Conservation (phyloP, 1,139 yeast species). For the Candida buenavistaensis region DNA sequence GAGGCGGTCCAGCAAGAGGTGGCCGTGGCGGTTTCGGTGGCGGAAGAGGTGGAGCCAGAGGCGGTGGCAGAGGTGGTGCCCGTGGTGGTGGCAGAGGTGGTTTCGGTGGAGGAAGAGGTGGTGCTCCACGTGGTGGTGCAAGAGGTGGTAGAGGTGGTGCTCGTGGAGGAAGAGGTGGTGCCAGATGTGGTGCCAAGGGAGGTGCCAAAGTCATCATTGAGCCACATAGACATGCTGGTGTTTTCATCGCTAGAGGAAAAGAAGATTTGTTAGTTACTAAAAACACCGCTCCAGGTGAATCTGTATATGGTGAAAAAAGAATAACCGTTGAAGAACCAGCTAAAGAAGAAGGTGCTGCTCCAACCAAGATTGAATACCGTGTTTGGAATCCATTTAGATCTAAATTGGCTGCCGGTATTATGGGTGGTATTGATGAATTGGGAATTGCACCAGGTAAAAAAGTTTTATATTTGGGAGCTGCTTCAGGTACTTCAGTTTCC, state of each 20-base stretch:
- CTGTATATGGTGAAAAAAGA: conserved; percentile 98
- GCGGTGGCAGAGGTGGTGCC: conserved; percentile 32
- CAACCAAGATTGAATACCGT: conserved; percentile 97
- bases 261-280: conserved; percentile 97
- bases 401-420: conserved; percentile 98
- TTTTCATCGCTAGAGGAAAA: conserved; percentile 98
- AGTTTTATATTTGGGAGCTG: conserved; percentile 97
- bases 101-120: conserved; percentile 42
- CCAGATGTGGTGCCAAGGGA: conserved; percentile 72
- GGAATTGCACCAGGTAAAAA: conserved; percentile 98
- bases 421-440: conserved; percentile 98
- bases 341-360: conserved; percentile 80
- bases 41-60: conserved; percentile 46
- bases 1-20: conserved; percentile 24
- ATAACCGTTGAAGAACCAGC: conserved; percentile 90
- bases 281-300: conserved; percentile 97
- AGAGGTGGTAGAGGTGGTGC: conserved; percentile 54
- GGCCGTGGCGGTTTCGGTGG: conserved; percentile 41
- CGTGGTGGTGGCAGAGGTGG: conserved; percentile 33
- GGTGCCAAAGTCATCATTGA: conserved; percentile 97
- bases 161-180: conserved; percentile 74
- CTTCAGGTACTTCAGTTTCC: conserved; percentile 98
- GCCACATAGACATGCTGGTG: conserved; percentile 98
- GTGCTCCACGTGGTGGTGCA: conserved; percentile 40
- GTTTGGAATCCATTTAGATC: conserved; percentile 99